Conservation (phyloP, 2,329 filamentous ascomycete species). For the Talaromyces piceae region DNA sequence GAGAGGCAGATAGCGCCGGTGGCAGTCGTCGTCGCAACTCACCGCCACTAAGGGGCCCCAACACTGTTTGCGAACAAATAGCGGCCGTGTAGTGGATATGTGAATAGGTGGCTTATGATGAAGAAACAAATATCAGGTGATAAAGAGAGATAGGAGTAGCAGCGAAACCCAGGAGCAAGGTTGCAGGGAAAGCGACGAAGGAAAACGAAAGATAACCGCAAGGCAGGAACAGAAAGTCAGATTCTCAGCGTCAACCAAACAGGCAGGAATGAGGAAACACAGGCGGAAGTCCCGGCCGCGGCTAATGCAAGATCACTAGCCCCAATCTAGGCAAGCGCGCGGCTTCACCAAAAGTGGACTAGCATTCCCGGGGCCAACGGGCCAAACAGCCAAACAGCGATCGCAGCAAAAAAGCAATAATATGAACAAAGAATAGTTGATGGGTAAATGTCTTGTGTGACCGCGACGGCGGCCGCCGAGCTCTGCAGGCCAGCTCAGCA, state of each 20-base stretch:
- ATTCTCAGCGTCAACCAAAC: too few species aligned
- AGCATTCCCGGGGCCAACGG: slow-evolving; percentile 22
- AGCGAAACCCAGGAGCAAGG: not conserved
- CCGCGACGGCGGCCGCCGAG: not conserved
- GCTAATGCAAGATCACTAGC: slow-evolving; percentile 19
- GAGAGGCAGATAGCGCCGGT: not conserved
- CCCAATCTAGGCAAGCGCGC: slow-evolving; percentile 17
- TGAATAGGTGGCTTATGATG: too few species aligned
- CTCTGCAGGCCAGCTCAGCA: not conserved
- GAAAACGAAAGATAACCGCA: not conserved
- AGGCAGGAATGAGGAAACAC: not conserved
- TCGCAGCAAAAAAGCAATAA: not conserved
- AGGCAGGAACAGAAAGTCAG: too few species aligned
- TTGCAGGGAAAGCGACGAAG: not conserved
- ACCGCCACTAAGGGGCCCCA: slow-evolving; percentile 28
- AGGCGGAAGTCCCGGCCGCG: slow-evolving; percentile 10
- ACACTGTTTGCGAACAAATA: slow-evolving; percentile 28
- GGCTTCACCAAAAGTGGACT: slow-evolving; percentile 20
- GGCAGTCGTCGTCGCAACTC: slow-evolving; percentile 18
- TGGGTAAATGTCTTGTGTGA: too few species aligned
- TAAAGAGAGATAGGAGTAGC: slow-evolving; percentile 6
- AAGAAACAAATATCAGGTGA: not conserved
- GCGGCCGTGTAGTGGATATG: too few species aligned
- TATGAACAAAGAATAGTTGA: not conserved
- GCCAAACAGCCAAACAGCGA: too few species aligned